phyloP scores from a whole-genome alignment of 148 eudicot species.

The Silene latifolia region DNA sequence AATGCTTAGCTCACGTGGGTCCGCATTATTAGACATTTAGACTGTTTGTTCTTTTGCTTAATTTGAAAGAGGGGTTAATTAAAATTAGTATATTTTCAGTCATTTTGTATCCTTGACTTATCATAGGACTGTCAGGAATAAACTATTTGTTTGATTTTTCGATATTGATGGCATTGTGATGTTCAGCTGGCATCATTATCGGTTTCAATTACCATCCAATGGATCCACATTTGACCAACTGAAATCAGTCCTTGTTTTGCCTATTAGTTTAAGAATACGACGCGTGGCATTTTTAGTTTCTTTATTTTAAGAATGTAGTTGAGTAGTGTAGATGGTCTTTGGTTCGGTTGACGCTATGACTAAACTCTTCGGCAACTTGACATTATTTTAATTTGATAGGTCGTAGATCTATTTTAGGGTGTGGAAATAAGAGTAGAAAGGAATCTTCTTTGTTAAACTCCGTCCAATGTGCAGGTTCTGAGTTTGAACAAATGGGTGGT shows the following conservation, averaged over 20 bases:
- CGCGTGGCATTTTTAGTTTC: conserved; percentile 25
- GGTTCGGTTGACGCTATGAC: conserved; percentile 19
- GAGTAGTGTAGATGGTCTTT: background rate
- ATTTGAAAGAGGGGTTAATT: conserved; percentile 8
- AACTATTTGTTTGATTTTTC: conserved; percentile 22
- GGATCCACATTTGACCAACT: conserved; percentile 50
- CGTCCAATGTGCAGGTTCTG: conserved; percentile 37
- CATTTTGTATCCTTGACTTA: conserved; percentile 21
- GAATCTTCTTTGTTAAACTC: conserved; percentile 22
- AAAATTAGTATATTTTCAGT: conserved; percentile 14
- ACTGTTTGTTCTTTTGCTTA: conserved; percentile 13
- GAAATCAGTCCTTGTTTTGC: conserved; percentile 13
- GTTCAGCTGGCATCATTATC: conserved; percentile 39
- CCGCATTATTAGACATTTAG: conserved; percentile 12
- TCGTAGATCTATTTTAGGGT: conserved; percentile 28
- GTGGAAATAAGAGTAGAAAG: conserved; percentile 7
- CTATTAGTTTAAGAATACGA: conserved; percentile 25
- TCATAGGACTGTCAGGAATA: conserved; percentile 19
- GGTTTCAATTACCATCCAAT: conserved; percentile 20
- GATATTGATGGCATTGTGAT: conserved; percentile 31
- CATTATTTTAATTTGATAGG: conserved; percentile 15
- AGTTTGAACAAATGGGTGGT: conserved; percentile 75
- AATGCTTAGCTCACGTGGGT: conserved; percentile 34
- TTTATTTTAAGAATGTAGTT: background rate
- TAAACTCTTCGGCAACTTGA: conserved; percentile 7